phyloP scores from a whole-genome alignment of 169 alveolate genomes.

The Eimeria mitis region DNA sequence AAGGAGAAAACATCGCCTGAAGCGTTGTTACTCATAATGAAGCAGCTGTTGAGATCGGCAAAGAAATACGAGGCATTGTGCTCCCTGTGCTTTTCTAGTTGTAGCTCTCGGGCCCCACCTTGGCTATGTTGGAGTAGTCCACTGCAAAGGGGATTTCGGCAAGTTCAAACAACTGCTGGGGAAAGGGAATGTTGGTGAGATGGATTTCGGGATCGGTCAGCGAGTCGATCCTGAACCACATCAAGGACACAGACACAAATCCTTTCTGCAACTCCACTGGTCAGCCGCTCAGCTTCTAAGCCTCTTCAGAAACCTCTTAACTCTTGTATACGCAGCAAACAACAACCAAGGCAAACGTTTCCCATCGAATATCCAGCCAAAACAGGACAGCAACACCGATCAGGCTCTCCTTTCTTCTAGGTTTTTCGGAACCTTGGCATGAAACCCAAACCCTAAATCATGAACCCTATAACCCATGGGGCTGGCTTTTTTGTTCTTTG shows the following conservation, averaged over 20 bases:
- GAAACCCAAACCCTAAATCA: background rate
- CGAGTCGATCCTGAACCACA: constrained; percentile 84
- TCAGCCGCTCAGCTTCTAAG: background rate
- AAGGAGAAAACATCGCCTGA: background rate
- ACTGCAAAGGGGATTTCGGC: constrained; percentile 89
- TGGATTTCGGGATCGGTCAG: constrained; percentile 89
- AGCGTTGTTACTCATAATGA: too few relatives aligned
- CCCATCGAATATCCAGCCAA: background rate
- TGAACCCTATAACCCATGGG: background rate
- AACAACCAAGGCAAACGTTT: background rate
- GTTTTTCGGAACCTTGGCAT: background rate
- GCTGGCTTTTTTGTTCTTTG: background rate
- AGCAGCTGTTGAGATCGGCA: background rate
- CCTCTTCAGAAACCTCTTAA: background rate
- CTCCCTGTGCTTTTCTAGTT: background rate
- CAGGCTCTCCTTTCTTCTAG: background rate
- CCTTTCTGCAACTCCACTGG: background rate
- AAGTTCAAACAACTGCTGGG: constrained; percentile 89
- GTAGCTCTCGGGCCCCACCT: constrained; percentile 9
- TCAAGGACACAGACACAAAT: background rate
- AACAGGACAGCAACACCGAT: background rate
- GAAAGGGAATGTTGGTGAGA: constrained; percentile 89
- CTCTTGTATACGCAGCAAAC: background rate
- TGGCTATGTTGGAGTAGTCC: constrained; percentile 89
- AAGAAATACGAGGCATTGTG: background rate